These are phyloP conservation scores for Microsporum ferrugineum DNA, from an alignment of 2,329 filamentous ascomycete genomes.

Conservation along the genomic window DNA sequence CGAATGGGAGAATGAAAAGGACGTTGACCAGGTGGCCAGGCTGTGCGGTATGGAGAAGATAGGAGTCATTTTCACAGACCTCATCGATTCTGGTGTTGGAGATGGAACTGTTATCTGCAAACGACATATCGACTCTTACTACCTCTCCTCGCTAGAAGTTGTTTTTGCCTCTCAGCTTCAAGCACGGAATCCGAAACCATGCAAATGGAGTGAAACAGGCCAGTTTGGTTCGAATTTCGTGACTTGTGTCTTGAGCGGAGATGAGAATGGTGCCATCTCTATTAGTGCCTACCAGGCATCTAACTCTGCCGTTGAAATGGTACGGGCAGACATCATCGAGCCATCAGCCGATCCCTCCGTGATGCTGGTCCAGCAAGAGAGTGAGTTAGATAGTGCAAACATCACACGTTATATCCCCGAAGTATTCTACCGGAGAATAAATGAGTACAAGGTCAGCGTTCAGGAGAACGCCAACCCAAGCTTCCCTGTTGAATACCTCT, in stretches of 20 bases:
- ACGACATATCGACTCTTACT: constrained; percentile 90
- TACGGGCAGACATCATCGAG: constrained; percentile 85
- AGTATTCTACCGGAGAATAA: constrained; percentile 89
- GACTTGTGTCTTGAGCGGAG: constrained; percentile 89
- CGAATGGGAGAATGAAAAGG: constrained; percentile 73
- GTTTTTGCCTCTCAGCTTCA: constrained; percentile 80
- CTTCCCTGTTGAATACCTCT: constrained; percentile 92
- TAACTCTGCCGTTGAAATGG: constrained; percentile 94
- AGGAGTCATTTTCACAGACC: constrained; percentile 88
- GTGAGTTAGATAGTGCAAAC: constrained; percentile 63
- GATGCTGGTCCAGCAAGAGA: constrained; percentile 90
- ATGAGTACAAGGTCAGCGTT: constrained; percentile 91
- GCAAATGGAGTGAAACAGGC: constrained; percentile 94
- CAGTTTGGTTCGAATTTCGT: constrained; percentile 94
- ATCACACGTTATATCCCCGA: constrained; percentile 86
- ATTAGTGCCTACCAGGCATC: constrained; percentile 91
- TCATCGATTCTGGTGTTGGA: constrained; percentile 66
- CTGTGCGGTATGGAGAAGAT: constrained; percentile 78
- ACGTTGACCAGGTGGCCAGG: constrained; percentile 67
- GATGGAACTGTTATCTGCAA: constrained; percentile 89
- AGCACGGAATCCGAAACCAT: constrained; percentile 74
- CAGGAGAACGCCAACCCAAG: constrained; percentile 94
- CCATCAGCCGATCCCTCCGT: constrained; percentile 83
- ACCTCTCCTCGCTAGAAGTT: constrained; percentile 82
- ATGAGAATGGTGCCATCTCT: constrained; percentile 75